Evolutionary conservation across 2,329 filamentous ascomycete species (phyloP).

Genomic region (Myriosclerotinia scirpicola): DNA sequence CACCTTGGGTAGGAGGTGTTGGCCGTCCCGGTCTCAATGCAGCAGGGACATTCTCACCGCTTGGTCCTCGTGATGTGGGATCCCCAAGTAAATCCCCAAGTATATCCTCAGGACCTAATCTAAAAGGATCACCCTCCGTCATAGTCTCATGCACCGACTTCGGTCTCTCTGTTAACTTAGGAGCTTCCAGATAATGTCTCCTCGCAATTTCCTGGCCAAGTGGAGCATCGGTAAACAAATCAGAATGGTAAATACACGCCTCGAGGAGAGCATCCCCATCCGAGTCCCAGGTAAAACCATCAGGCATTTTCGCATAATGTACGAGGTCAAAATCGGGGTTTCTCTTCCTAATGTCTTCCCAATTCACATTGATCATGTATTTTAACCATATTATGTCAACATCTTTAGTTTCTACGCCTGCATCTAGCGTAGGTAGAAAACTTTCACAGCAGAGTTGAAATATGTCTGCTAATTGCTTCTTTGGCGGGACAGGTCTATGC

Average conservation of each 20-base stretch:
- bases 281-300: background rate
- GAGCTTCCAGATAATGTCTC: background rate
- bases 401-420: background rate
- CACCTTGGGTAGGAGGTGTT: background rate
- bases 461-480: background rate
- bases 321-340: background rate
- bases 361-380: background rate
- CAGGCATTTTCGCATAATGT: background rate
- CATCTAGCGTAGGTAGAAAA: background rate
- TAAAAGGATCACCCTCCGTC: background rate
- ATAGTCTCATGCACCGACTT: background rate
- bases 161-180: background rate
- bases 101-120: background rate
- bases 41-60: no score
- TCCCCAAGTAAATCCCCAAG: background rate
- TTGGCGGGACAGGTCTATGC: background rate
- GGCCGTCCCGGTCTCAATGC: background rate
- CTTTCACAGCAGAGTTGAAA: background rate
- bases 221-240: constrained; percentile 1
- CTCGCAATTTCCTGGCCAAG: background rate
- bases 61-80: background rate
- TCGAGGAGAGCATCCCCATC: background rate
- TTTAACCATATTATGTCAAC: background rate
- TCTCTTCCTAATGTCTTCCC: background rate
- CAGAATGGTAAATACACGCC: background rate